Conservation (phyloP, 768 basidiomycete genomes). For the Lentinula sp. region DNA sequence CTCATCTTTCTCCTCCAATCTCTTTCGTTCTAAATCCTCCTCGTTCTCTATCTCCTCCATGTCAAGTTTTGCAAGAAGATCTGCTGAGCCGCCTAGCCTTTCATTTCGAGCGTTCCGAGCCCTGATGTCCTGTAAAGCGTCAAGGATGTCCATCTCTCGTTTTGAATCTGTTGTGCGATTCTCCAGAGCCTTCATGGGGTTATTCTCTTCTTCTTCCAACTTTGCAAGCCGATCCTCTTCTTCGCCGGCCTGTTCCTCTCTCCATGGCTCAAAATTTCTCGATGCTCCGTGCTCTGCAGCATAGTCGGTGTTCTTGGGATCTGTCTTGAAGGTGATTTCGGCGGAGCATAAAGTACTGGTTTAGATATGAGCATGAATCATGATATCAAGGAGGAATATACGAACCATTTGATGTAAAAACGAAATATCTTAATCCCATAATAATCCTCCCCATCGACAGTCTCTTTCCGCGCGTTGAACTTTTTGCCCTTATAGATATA, state of each 20-base stretch:
- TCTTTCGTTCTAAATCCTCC: constrained; percentile 48
- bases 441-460: constrained; percentile 95
- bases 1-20: constrained; percentile 90
- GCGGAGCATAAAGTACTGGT: constrained; percentile 88
- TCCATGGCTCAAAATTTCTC: constrained; percentile 97
- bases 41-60: constrained; percentile 71
- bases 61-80: constrained; percentile 57
- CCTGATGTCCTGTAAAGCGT: constrained; percentile 89
- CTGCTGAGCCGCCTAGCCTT: constrained; percentile 68
- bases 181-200: constrained; percentile 96
- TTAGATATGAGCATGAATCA: constrained; percentile 10
- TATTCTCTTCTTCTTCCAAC: constrained; percentile 89
- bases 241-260: constrained; percentile 71
- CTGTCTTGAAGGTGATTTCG: constrained; percentile 99
- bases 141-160: constrained; percentile 97
- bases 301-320: constrained; percentile 97
- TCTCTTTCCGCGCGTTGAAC: constrained; percentile 98
- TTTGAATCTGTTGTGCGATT: constrained; percentile 89
- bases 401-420: constrained; percentile 88
- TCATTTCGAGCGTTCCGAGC: constrained; percentile 87
- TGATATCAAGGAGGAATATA: constrained; percentile 14
- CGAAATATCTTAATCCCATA: constrained; percentile 97
- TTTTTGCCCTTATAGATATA: constrained; percentile 99
- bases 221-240: constrained; percentile 83
- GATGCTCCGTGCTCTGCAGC: constrained; percentile 93